Conservation (phyloP, 352 stramenopile genomes). For the Globisporangium yorkense region DNA sequence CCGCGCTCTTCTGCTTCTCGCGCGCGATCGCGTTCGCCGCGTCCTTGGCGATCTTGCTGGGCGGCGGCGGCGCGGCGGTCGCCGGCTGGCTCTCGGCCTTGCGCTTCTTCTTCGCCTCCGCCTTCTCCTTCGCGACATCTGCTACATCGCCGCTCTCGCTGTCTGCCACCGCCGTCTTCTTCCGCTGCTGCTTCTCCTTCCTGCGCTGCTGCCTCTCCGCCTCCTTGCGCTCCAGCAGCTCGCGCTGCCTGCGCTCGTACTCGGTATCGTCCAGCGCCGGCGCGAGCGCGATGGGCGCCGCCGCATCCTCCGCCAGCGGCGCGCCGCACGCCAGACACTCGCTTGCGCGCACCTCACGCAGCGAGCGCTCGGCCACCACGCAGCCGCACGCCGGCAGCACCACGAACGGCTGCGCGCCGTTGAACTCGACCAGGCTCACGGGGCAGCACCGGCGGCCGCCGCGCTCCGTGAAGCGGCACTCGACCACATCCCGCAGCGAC, state of each 20-base stretch:
- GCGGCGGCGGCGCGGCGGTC: constrained; percentile 12
- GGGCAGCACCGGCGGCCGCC: constrained; percentile 40
- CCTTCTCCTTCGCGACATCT: background rate
- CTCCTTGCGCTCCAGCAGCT: constrained; percentile 40
- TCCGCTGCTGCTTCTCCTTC: constrained; percentile 44
- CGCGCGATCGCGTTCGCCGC: constrained; percentile 51
- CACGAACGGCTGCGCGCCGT: constrained; percentile 83
- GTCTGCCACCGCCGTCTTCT: constrained; percentile 1
- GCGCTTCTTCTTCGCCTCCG: constrained; percentile 39
- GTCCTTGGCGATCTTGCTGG: constrained; percentile 50
- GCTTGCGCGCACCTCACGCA: constrained; percentile 74
- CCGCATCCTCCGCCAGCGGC: constrained; percentile 28
- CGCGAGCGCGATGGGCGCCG: constrained; percentile 51
- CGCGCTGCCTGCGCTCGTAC: constrained; percentile 39
- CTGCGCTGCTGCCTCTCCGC: constrained; percentile 42
- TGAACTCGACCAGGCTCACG: constrained; percentile 85
- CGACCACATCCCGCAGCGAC: constrained; percentile 85
- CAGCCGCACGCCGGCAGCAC: constrained; percentile 79
- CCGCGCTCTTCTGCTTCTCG: constrained; percentile 68
- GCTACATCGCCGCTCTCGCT: background rate
- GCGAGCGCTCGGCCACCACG: constrained; percentile 82
- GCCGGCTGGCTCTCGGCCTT: constrained; percentile 14
- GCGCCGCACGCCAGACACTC: constrained; percentile 71
- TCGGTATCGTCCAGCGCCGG: constrained; percentile 57
- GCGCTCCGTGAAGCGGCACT: constrained; percentile 42